Conservation (phyloP, 163 green algal genomes). For the Scenedesmus sp. region DNA sequence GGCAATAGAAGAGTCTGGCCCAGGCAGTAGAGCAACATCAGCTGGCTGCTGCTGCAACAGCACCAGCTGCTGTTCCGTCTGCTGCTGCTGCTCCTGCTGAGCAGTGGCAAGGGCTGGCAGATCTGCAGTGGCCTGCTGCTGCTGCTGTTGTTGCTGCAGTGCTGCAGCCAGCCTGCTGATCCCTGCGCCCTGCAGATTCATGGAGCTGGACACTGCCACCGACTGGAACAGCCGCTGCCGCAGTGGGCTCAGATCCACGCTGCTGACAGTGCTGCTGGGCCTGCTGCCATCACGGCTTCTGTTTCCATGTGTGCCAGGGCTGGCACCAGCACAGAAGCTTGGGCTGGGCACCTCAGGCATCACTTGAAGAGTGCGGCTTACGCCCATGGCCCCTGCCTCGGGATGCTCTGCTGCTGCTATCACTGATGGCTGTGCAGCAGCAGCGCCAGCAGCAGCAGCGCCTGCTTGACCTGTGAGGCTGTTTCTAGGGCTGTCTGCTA, state of each 20-base stretch:
- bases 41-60: not conserved
- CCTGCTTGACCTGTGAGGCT: not conserved
- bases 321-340: not conserved
- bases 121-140: not conserved
- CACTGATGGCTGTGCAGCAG: not conserved
- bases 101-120: not conserved
- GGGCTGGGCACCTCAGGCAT: not conserved
- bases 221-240: conserved; percentile 39
- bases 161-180: not conserved
- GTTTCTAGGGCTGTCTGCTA: not conserved
- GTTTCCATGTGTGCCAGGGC: too few relatives aligned
- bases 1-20: not conserved
- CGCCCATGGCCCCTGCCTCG: not conserved
- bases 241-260: conserved; percentile 9
- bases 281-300: not conserved
- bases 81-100: not conserved
- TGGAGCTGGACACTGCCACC: not conserved
- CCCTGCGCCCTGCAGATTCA: not conserved
- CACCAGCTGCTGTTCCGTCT: not conserved
- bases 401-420: not conserved
- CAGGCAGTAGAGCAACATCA: not conserved
- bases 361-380: not conserved
- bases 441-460: not conserved
- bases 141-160: not conserved
- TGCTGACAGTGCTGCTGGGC: conserved; percentile 13